A percentile compares a stretch with the other conserved stretches of the same genome.
phyloP scores from a whole-genome alignment of 148 eudicot species.

The Simmondsia chinensis region DNA sequence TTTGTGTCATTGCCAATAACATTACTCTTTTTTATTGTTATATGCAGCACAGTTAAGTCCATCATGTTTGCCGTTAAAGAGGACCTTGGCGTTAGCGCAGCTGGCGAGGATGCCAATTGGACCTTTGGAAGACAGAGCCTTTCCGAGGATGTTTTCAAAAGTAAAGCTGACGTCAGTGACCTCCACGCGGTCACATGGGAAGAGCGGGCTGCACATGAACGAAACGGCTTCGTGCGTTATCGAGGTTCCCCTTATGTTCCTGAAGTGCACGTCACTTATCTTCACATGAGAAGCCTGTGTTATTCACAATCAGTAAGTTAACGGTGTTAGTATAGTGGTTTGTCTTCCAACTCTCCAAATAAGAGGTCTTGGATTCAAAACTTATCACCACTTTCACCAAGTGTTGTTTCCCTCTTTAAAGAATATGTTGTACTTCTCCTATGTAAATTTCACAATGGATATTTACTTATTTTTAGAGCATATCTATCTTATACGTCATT shows the following conservation, averaged over 20 bases:
- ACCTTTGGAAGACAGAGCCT: slow-evolving; percentile 2
- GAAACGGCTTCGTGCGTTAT: slow-evolving; percentile 13
- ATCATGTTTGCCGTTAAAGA: slow-evolving; percentile 21
- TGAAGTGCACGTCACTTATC: slow-evolving; percentile 31
- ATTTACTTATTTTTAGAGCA: too few relatives aligned
- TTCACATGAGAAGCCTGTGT: slow-evolving; percentile 22
- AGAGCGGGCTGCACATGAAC: slow-evolving; percentile 13
- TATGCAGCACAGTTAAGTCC: too few relatives aligned
- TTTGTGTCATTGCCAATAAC: too few relatives aligned
- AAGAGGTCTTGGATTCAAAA: too few relatives aligned
- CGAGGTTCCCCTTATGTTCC: slow-evolving; percentile 30
- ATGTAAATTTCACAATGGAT: too few relatives aligned
- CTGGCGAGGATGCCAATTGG: background rate
- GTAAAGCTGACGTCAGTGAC: slow-evolving; percentile 14
- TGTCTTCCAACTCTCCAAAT: too few relatives aligned
- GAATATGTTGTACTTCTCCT: too few relatives aligned
- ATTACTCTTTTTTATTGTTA: too few relatives aligned
- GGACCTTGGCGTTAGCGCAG: slow-evolving; percentile 24
- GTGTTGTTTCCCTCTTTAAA: too few relatives aligned
- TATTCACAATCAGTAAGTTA: background rate
- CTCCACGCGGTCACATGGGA: slow-evolving; percentile 30
- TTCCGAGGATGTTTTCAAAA: slow-evolving; percentile 12
- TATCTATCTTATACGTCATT: too few relatives aligned
- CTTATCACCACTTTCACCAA: too few relatives aligned
- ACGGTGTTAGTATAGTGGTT: too few relatives aligned